Base-by-base conservation (phyloP, 2,329 filamentous ascomycete genomes). In the Fusarium sulawesiense region DNA sequence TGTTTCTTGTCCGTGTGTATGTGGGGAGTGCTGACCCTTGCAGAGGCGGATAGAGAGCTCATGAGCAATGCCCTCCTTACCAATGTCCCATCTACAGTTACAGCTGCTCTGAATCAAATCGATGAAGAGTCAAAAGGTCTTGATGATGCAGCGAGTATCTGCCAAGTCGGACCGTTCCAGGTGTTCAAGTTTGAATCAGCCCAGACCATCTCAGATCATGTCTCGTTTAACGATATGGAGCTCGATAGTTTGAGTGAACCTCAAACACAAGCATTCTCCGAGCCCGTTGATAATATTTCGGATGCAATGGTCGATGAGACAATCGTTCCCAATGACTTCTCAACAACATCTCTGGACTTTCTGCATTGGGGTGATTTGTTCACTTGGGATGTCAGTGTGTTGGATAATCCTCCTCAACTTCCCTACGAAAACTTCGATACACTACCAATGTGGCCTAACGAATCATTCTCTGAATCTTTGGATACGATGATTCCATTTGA, bases 331-430 rank as follows among this genome's bases (percentile, higher is more conserved):
- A 70, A 49, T 4, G 68, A 72, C 11, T 64, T 58, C 2, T 47
- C 60, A 3, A 44, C 68, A 0, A 66, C 42, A 0, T 69, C 68
- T 0, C 48, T 72, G 0, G 71, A 73, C 6, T 73, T 73, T 20
- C 25, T 73, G 0, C 71, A 73, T 34, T 73, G 71, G 71, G 61
- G 60, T 1, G 71, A 73, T 18, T 55, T 73, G 3, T 73, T 73
- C 37, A 73, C 70, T 1, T 73, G 71, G 71, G 71, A 73, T 5
- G 65, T 68, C 3, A 71, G 70, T 2, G 45, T 72, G 7, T 60
- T 73, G 18, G 70, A 71, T 12, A 70, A 73, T 11, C 55, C 68
- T 0, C 60, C 60, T 14, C 55, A 71, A 8, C n/a, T 60, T 6
- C 23, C 51, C 4, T 64, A 54, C 21, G 60, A 71, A 7, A 48